Percentiles rank a stretch among this genome's conserved stretches.
phyloP scores from a whole-genome alignment of 2,329 filamentous ascomycete species.

The Xylariaceae sp. region DNA sequence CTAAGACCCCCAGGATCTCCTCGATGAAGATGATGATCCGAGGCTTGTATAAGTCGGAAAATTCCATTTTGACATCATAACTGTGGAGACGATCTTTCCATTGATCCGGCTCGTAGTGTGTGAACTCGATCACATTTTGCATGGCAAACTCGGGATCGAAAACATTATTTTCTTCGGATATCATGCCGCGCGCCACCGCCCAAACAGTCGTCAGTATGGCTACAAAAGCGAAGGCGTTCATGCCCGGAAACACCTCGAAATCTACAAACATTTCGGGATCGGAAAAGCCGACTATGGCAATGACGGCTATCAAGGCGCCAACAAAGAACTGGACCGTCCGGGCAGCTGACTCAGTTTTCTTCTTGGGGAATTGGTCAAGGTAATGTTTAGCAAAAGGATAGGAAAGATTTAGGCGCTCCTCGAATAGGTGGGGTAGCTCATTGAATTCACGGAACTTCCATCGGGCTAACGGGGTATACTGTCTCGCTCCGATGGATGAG shows the following conservation, averaged over 20 bases:
- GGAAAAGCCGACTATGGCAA: slow-evolving; percentile 78
- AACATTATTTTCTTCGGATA: slow-evolving; percentile 82
- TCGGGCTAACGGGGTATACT: slow-evolving; percentile 88
- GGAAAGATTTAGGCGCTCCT: slow-evolving; percentile 87
- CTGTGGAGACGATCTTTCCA: slow-evolving; percentile 91
- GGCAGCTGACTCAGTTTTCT: slow-evolving; percentile 82
- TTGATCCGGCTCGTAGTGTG: slow-evolving; percentile 83
- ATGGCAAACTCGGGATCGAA: slow-evolving; percentile 91
- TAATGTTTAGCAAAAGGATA: slow-evolving; percentile 90
- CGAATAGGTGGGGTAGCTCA: slow-evolving; percentile 87
- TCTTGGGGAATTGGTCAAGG: slow-evolving; percentile 92
- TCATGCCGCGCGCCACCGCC: slow-evolving; percentile 75
- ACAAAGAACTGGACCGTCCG: slow-evolving; percentile 83
- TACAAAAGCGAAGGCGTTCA: slow-evolving; percentile 87
- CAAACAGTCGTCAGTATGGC: slow-evolving; percentile 79
- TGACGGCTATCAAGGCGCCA: slow-evolving; percentile 79
- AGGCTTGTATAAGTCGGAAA: slow-evolving; percentile 84
- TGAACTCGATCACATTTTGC: slow-evolving; percentile 85
- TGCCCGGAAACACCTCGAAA: slow-evolving; percentile 86
- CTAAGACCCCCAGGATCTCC: slow-evolving; percentile 86
- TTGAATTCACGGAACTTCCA: slow-evolving; percentile 99
- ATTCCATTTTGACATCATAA: slow-evolving; percentile 87
- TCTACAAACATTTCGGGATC: slow-evolving; percentile 87
- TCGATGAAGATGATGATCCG: slow-evolving; percentile 89
- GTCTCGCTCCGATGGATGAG: slow-evolving; percentile 76